Base-by-base conservation (phyloP, 352 stramenopile species). In the Elongisporangium senticosum region DNA sequence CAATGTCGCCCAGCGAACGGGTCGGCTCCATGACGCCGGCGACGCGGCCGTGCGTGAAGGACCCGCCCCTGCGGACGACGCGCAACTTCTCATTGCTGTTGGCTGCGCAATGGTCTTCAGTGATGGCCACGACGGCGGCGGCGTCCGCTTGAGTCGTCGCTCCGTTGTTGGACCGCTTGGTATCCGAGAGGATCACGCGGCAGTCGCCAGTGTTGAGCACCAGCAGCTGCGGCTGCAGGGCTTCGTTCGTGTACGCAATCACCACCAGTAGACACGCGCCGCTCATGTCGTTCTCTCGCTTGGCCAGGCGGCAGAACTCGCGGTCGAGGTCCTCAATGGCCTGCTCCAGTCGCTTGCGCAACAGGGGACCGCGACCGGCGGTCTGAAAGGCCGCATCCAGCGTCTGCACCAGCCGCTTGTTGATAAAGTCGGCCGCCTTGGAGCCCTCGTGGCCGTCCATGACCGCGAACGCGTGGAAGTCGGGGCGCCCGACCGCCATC, bases 1-100 rank as follows among this genome's bases (percentile, higher is more conserved):
- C 83, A 15, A 93, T 80, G 52, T 96, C 88, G n/a, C 88, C 87
- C 33, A 96, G 87, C 7, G 78, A 83, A 17, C 88, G 72, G n/a
- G 90, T 93, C 1, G 89, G 84, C 33, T 90, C 87, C 5, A 96
- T 53, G 28, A 92, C 70, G 17, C 87, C 87, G 22, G 85, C 83
- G 40, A 96, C 78, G 13, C 84, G 81, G 11, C 75, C 75, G 56
- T 88, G 82, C 23, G 83, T 67, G 17, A 95, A 83, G 55, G 69
- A 77, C 22, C 79, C 87, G 23, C 87, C 87, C 24, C 75, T 87
- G 33, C 62, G 59, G 7, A 86, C 49, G 51, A 87, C 83, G 23
- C 87, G 78, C 56, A 70, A 60, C 40, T 77, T 77, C 60, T 96
- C 87, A 7, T 68, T 63, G 4, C 40, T 58, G 62, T 89, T 87